Conservation (phyloP, 2,329 filamentous ascomycete species). For the Apiospora aurea region DNA sequence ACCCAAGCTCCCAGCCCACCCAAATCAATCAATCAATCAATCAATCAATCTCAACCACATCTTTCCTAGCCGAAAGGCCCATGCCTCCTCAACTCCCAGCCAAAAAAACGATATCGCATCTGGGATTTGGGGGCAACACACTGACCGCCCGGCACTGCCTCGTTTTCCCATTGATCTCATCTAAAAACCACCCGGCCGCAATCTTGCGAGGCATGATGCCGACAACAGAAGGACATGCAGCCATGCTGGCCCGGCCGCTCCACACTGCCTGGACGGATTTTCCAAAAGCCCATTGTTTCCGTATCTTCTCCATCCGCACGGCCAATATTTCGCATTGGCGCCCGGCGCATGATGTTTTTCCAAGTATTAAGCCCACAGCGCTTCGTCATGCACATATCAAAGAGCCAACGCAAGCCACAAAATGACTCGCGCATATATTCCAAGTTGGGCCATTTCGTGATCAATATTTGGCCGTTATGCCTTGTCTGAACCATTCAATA, state of each 20-base stretch:
- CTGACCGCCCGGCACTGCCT: slow-evolving; percentile 14
- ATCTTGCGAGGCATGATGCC: slow-evolving; percentile 1
- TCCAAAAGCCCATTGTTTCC: slow-evolving; percentile 16
- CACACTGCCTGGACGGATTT: background rate
- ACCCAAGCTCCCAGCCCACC: slow-evolving; percentile 1
- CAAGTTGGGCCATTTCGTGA: slow-evolving; percentile 15
- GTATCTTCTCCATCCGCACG: slow-evolving; percentile 7
- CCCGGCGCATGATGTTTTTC: slow-evolving; percentile 12
- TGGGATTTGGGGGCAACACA: background rate
- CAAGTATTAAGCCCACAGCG: slow-evolving; percentile 11
- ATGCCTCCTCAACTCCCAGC: too few species aligned
- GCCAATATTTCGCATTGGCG: slow-evolving; percentile 10
- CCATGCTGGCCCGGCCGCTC: background rate
- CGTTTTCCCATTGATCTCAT: slow-evolving; percentile 9
- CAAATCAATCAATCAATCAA: background rate
- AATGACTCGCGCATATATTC: slow-evolving; percentile 14
- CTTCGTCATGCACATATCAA: slow-evolving; percentile 22
- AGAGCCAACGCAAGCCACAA: slow-evolving; percentile 17
- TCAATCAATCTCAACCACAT: slow-evolving; percentile 15
- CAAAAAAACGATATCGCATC: too few species aligned
- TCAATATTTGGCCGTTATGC: slow-evolving; percentile 8
- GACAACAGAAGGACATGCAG: slow-evolving; percentile 2
- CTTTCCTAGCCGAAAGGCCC: background rate
- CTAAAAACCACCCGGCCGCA: background rate
- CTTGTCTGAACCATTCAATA: slow-evolving; percentile 15